Evolutionary conservation across 1,284 basidiomycete genomes (phyloP), one percentile per base, ranked within the genome.

Genomic region (Ceraceosorus guamensis): DNA sequence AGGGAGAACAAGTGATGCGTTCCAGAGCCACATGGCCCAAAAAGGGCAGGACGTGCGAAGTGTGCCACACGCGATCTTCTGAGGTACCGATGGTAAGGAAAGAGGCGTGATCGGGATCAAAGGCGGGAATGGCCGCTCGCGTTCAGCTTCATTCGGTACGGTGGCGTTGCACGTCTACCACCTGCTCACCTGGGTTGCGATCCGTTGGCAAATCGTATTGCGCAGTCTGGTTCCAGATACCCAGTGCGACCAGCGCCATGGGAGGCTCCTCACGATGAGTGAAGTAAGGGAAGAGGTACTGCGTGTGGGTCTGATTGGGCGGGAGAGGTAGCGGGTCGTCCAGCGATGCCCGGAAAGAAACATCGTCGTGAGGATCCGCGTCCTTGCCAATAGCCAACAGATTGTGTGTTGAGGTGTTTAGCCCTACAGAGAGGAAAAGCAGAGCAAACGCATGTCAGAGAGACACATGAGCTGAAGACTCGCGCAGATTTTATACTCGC

Each of bases 21-120:
- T 80, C 79, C 18, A 80, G 61, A 14, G 78, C 75, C 45, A 80
- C 68, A 57, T 79, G 78, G 6, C 79, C 79, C 14, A 79, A 65
- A 74, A 79, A 80, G 1, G 79, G 77, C 11, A 79, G 68, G 13
- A 79, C 61, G 56, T 79, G 77, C 16, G 72, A 76, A 4, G 79
- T 79, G 46, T 74, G 62, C 52, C 52, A 53, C 11, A 51, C 30
- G 13, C 52, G 52, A 14, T 53, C 51, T 10, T 24, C 24, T 24
- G 24, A 24, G 24, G 24, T 24, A 24, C 24, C 24, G 24, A 24
- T 24, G 3, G 24, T 24, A 24, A 3, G 1, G 41, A 16, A 16
- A 44, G 44, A 46, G 44, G 44, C 7, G 44, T 8, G 6, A 46
- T 8, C 16, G 2, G 11, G 6, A 46, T 16, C 7, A 11, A 46